Evolutionary conservation across 345 rosid species (phyloP).

Genomic region (Euphorbia tirucalli): DNA sequence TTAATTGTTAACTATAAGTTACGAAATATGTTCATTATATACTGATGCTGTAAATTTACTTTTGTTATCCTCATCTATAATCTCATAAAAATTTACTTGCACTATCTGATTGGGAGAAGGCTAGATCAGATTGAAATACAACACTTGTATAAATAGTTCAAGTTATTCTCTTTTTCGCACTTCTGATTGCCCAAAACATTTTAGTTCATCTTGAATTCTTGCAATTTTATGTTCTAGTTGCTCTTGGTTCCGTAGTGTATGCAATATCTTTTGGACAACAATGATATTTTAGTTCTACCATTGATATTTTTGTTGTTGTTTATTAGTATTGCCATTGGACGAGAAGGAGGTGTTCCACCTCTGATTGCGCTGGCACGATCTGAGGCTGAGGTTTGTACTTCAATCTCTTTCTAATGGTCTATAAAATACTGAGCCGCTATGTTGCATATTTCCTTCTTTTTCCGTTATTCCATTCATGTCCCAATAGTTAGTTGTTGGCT

Average conservation of each 20-base stretch:
- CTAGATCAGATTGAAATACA: neutral
- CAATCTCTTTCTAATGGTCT: neutral
- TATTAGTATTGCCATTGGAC: slow-evolving; percentile 69
- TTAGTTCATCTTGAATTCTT: neutral
- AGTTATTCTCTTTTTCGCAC: neutral
- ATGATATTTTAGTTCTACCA: neutral
- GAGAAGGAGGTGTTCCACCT: slow-evolving; percentile 78
- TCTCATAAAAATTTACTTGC: neutral
- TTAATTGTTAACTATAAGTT: neutral
- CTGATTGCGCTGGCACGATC: slow-evolving; percentile 67
- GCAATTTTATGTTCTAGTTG: neutral
- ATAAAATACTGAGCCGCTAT: neutral
- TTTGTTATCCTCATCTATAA: neutral
- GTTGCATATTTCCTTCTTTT: too few species aligned
- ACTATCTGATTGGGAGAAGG: neutral
- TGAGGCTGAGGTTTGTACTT: slow-evolving; percentile 53
- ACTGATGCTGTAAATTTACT: too few species aligned
- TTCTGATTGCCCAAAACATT: neutral
- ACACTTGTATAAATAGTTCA: too few species aligned
- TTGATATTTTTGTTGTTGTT: slow-evolving; percentile 11
- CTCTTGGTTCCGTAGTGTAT: neutral
- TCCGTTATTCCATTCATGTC: neutral
- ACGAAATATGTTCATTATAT: neutral
- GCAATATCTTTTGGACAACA: neutral
- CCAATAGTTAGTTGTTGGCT: neutral